Conservation (phyloP, 208 protist genomes). For the Crithidia bombi region DNA sequence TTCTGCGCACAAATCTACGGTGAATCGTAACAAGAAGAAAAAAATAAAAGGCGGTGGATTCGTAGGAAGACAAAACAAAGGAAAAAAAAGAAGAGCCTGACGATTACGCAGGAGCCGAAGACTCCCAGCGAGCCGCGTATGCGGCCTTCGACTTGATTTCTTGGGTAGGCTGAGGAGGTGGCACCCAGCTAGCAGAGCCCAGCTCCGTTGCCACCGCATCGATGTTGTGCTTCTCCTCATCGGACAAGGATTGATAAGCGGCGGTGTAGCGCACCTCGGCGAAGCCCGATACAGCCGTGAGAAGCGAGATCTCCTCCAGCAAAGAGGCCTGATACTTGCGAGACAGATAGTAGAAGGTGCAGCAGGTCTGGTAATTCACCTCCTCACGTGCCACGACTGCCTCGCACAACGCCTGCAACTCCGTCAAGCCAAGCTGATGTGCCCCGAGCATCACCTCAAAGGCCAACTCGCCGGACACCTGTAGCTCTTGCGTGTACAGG, state of each 20-base stretch:
- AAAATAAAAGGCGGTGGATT: background rate
- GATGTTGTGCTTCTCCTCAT: slow-evolving; percentile 58
- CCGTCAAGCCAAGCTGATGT: slow-evolving; percentile 56
- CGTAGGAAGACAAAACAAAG: background rate
- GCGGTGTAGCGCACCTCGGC: slow-evolving; percentile 55
- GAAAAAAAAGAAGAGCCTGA: slow-evolving; percentile 19
- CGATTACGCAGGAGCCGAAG: slow-evolving; percentile 16
- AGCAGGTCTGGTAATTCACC: slow-evolving; percentile 83
- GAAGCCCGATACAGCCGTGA: slow-evolving; percentile 76
- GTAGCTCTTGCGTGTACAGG: slow-evolving; percentile 74
- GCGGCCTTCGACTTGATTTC: slow-evolving; percentile 55
- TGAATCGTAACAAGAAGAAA: background rate
- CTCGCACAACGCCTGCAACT: slow-evolving; percentile 76
- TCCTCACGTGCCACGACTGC: slow-evolving; percentile 76
- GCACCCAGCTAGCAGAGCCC: slow-evolving; percentile 62
- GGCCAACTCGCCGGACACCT: slow-evolving; percentile 49
- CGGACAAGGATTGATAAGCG: slow-evolving; percentile 49
- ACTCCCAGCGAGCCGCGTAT: slow-evolving; percentile 63
- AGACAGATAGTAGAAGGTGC: slow-evolving; percentile 72
- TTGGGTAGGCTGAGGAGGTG: slow-evolving; percentile 46
- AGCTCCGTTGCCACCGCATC: slow-evolving; percentile 71
- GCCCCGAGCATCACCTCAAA: slow-evolving; percentile 75
- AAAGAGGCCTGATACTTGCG: slow-evolving; percentile 69
- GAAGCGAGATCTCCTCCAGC: slow-evolving; percentile 75
- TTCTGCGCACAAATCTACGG: too few species aligned